Conservation (phyloP, 768 basidiomycete genomes). For the Lactarius sp. region DNA sequence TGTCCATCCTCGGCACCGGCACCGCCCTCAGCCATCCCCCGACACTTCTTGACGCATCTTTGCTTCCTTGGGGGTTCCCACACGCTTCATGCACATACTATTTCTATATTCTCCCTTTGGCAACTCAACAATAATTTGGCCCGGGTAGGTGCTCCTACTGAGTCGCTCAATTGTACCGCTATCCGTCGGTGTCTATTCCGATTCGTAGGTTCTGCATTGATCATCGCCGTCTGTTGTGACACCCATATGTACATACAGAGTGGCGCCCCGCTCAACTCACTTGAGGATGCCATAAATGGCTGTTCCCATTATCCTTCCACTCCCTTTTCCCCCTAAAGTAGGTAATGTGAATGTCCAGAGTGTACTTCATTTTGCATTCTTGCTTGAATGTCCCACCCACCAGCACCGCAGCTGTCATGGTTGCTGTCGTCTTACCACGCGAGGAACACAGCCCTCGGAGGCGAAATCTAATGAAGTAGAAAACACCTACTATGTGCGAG, state of each 20-base stretch:
- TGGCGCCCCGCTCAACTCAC: not conserved
- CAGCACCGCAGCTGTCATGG: not conserved
- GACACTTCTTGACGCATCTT: not conserved
- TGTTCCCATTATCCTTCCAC: not conserved
- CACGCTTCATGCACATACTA: not conserved
- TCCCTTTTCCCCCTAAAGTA: not conserved
- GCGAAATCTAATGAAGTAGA: no score
- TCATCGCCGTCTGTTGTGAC: not conserved
- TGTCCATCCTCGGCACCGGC: not conserved
- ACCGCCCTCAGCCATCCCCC: not conserved
- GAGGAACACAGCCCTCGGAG: not conserved
- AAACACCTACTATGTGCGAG: no score
- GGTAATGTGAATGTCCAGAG: not conserved
- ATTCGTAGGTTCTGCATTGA: not conserved
- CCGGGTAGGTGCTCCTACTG: not conserved
- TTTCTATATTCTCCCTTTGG: not conserved
- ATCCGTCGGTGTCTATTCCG: slow-evolving; percentile 5
- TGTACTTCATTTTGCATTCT: not conserved
- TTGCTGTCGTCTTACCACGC: no score
- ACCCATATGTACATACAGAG: not conserved
- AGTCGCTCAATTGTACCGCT: not conserved
- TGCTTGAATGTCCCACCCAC: not conserved
- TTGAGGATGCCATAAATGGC: not conserved
- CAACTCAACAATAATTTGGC: not conserved
- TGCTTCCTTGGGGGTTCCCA: not conserved